A percentile compares a stretch with the other conserved stretches of the same genome.
phyloP scores from a whole-genome alignment of 1,284 basidiomycete genomes.

The Trichosporon asahii region DNA sequence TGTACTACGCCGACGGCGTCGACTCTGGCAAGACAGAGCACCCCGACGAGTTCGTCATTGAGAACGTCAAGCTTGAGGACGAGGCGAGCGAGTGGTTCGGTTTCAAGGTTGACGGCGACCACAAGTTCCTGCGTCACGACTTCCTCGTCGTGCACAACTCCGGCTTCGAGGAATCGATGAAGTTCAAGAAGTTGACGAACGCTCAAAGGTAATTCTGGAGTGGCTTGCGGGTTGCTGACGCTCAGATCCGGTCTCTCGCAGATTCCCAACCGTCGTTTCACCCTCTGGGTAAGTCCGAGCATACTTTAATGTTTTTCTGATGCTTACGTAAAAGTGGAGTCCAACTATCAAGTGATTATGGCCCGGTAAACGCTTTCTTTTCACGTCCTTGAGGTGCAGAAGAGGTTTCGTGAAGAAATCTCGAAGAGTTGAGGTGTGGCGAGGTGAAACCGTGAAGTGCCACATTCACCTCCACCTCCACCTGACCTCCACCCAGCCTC shows the following conservation, averaged over 20 bases:
- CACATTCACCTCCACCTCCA: background rate
- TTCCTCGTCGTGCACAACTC: constrained; percentile 17
- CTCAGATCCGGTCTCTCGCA: constrained; percentile 58
- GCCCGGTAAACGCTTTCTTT: too few relatives aligned
- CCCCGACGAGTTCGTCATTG: background rate
- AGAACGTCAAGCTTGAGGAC: constrained; percentile 13
- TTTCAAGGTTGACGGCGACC: constrained; percentile 17
- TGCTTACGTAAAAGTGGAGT: background rate
- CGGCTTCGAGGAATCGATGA: constrained; percentile 69
- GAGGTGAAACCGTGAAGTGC: background rate
- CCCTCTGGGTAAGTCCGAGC: constrained; percentile 61
- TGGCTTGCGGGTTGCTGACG: background rate
- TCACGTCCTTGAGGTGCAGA: too few relatives aligned
- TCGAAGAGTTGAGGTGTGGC: too few relatives aligned
- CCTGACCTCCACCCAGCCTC: background rate
- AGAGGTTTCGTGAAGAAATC: too few relatives aligned
- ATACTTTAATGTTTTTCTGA: too few relatives aligned
- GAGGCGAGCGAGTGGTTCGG: constrained; percentile 14
- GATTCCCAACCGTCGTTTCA: constrained; percentile 99
- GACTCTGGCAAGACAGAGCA: too few relatives aligned
- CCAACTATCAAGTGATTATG: constrained; percentile 66
- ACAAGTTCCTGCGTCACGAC: constrained; percentile 12
- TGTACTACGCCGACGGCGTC: too few relatives aligned
- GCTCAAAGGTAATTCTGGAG: constrained; percentile 48
- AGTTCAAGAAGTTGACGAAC: too few relatives aligned